Base-by-base conservation (phyloP, 2,329 filamentous ascomycete species). In the Aspergillus sp. region DNA sequence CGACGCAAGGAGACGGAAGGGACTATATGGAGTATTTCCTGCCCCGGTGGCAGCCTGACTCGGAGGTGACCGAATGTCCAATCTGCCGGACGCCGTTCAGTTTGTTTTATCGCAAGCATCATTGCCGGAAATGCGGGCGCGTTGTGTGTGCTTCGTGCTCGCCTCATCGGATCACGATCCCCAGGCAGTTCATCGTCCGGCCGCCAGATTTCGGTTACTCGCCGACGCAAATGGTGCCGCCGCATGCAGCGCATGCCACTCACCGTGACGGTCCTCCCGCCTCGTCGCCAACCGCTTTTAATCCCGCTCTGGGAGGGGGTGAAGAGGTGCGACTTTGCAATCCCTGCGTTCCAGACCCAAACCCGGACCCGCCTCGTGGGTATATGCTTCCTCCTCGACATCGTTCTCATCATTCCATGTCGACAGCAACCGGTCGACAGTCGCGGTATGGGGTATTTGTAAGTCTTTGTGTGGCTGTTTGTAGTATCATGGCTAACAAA, bases 41-140 rank as follows among this genome's bases (percentile, higher is more conserved):
- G 25, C 86, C 88, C 1, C 69, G 70, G 36, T 96, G 89, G 89
- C 88, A 95, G 62, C 82, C 86, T 3, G 89, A 96, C 58, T 69
- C 73, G 3, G 86, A 93, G 46, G 86, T 84, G 8, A 76, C 78
- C 1, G 72, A 78, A 40, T 96, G 89, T 55, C 85, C 86, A 2
- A 93, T 95, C 36, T 96, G 89, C 54, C 67, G 69, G 32, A 74
- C 74, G 1, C 74, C 78, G 29, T 96, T 96, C 53, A 83, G 75
- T 53, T 81, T 93, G 47, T 85, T 86, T 64, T 79, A 85, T 52
- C 73, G 89, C 41, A 93, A 93, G 55, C 89, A 96, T 62, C 89
- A 96, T 55, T 96, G 89, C 69, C 76, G 88, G 74, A 95, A 94
- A 73, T 96, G 89, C 55, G 89, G 89, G 28, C 72, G 86, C 40